These are phyloP conservation scores for Neofusicoccum sp. DNA, from an alignment of 2,329 filamentous ascomycete species.

Conservation along the genomic window DNA sequence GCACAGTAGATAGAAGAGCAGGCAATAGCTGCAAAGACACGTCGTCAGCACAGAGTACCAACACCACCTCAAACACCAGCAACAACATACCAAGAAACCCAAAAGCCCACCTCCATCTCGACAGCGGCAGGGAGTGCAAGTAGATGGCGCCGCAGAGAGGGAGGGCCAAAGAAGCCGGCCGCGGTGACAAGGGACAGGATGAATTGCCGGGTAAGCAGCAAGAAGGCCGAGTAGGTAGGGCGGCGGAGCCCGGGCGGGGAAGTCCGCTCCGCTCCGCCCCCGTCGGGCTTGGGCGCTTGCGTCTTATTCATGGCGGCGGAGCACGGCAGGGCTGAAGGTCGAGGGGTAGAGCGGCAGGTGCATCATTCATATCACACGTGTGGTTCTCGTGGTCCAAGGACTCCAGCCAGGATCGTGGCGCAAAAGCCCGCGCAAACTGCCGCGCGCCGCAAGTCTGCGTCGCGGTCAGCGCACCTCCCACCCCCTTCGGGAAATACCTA, in stretches of 20 bases:
- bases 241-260: neutral
- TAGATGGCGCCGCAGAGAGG: slow-evolving; percentile 51
- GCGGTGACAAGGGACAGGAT: slow-evolving; percentile 45
- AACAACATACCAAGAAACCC: slow-evolving; percentile 36
- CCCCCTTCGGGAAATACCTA: neutral
- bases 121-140: slow-evolving; percentile 44
- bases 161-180: slow-evolving; percentile 47
- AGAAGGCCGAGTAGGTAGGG: slow-evolving; percentile 44
- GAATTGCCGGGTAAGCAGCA: slow-evolving; percentile 38
- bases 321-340: neutral
- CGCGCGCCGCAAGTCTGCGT: neutral
- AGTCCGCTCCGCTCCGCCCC: too few relatives aligned
- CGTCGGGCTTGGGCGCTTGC: too few relatives aligned
- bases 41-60: neutral
- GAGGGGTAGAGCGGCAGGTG: neutral
- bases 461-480: neutral
- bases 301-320: neutral
- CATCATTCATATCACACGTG: neutral
- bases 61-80: neutral
- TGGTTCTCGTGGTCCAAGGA: neutral
- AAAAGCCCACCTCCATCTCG: slow-evolving; percentile 50
- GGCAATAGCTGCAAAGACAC: slow-evolving; percentile 22
- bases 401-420: too few relatives aligned
- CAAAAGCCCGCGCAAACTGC: neutral
- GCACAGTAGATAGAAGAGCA: slow-evolving; percentile 33